Evolutionary conservation across 2,329 filamentous ascomycete genomes (phyloP).

Genomic region (Neobulgaria alba): DNA sequence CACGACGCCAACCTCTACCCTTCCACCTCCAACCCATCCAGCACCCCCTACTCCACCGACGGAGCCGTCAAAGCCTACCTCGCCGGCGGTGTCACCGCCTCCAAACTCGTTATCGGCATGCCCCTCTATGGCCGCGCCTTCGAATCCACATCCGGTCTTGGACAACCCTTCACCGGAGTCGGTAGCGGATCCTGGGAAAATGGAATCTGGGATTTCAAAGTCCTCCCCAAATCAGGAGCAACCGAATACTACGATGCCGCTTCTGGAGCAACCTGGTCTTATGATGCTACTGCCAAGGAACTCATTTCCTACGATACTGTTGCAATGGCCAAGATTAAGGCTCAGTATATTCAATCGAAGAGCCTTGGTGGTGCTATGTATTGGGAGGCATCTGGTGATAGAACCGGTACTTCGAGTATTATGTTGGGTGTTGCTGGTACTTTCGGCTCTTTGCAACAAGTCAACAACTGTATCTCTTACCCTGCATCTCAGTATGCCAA

Average conservation of each 20-base stretch:
- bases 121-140: slow-evolving; percentile 74
- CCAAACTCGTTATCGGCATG: slow-evolving; percentile 64
- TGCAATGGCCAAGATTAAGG: slow-evolving; percentile 51
- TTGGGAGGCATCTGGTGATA: slow-evolving; percentile 73
- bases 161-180: slow-evolving; percentile 48
- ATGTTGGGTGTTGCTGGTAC: slow-evolving; percentile 39
- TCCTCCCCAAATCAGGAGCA: slow-evolving; percentile 54
- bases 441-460: slow-evolving; percentile 37
- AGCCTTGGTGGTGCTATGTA: slow-evolving; percentile 73
- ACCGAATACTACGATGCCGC: slow-evolving; percentile 47
- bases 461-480: slow-evolving; percentile 43
- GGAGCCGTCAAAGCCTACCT: slow-evolving; percentile 59
- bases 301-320: slow-evolving; percentile 68
- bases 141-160: slow-evolving; percentile 55
- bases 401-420: slow-evolving; percentile 48
- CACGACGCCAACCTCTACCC: slow-evolving; percentile 66
- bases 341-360: slow-evolving; percentile 51
- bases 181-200: slow-evolving; percentile 57
- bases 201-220: slow-evolving; percentile 77
- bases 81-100: slow-evolving; percentile 47
- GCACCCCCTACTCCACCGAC: slow-evolving; percentile 63
- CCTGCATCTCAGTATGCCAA: slow-evolving; percentile 48
- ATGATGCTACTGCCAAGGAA: slow-evolving; percentile 48
- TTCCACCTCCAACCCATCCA: slow-evolving; percentile 41
- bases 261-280: slow-evolving; percentile 61